Evolutionary conservation across 2,329 filamentous ascomycete genomes (phyloP).

Genomic region (Pseudopithomyces chartarum): DNA sequence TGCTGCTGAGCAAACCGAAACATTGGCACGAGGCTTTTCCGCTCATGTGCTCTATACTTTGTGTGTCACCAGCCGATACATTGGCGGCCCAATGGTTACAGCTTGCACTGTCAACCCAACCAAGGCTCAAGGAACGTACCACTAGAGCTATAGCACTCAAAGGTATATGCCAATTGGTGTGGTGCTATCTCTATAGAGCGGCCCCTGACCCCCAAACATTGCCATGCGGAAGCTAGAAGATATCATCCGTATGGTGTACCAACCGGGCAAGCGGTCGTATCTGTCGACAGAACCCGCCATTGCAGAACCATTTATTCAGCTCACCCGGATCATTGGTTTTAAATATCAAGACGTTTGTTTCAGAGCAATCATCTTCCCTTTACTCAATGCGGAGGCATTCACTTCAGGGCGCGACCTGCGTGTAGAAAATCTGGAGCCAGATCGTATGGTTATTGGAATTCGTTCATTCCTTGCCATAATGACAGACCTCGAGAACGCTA

Average conservation of each 20-base stretch:
- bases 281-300: constrained; percentile 83
- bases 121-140: constrained; percentile 81
- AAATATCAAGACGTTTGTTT: constrained; percentile 95
- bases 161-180: constrained; percentile 86
- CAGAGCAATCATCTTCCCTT: constrained; percentile 86
- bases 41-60: constrained; percentile 83
- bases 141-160: constrained; percentile 82
- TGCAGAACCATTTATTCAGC: constrained; percentile 87
- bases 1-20: constrained; percentile 88
- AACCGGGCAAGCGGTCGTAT: constrained; percentile 77
- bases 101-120: constrained; percentile 75
- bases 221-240: constrained; percentile 85
- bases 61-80: constrained; percentile 81
- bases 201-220: constrained; percentile 71
- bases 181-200: constrained; percentile 87
- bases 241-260: constrained; percentile 81
- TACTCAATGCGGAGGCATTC: constrained; percentile 93
- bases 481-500: constrained; percentile 85
- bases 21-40: constrained; percentile 92
- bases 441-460: constrained; percentile 97
- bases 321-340: constrained; percentile 92
- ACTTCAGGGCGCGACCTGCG: constrained; percentile 75
- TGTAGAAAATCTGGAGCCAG: constrained; percentile 92
- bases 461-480: constrained; percentile 92
- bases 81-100: constrained; percentile 89